phyloP scores from a whole-genome alignment of 2,329 filamentous ascomycete species.

The Didymella segeticola region DNA sequence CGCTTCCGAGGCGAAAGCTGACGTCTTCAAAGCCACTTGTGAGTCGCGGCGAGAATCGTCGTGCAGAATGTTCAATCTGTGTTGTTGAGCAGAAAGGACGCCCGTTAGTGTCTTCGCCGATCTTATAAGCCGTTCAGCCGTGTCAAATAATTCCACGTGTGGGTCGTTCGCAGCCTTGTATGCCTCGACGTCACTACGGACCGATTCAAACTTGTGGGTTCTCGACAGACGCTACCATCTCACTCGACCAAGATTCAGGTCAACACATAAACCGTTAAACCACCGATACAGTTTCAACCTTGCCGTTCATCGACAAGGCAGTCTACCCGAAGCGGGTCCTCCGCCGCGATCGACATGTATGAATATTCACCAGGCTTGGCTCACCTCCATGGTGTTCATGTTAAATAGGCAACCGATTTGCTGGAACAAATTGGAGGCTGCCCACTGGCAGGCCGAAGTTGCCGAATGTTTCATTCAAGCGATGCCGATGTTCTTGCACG shows the following conservation, averaged over 20 bases:
- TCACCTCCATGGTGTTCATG: conserved; percentile 1
- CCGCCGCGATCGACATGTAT: conserved; percentile 16
- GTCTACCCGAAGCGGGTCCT: conserved; percentile 10
- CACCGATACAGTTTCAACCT: conserved; percentile 18
- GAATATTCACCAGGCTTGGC: conserved; percentile 11
- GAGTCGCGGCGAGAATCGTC: not conserved
- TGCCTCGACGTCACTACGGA: conserved; percentile 6
- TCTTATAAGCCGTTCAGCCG: not conserved
- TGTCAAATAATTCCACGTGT: not conserved
- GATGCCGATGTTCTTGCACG: not conserved
- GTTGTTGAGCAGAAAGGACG: not conserved
- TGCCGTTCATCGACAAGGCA: not conserved
- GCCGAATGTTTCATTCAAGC: not conserved
- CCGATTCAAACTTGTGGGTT: conserved; percentile 1
- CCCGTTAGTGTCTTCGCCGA: not conserved
- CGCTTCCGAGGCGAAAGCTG: conserved; percentile 15
- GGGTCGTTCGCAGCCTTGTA: not conserved
- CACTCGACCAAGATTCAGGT: conserved; percentile 8
- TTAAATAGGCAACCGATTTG: conserved; percentile 1
- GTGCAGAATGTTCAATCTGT: not conserved
- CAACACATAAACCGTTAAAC: conserved; percentile 17
- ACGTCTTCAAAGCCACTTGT: conserved; percentile 1
- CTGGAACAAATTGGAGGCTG: not conserved
- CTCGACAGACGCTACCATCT: conserved; percentile 8
- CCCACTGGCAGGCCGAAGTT: not conserved